phyloP scores from a whole-genome alignment of 768 basidiomycete species.

The Russula compacta region DNA sequence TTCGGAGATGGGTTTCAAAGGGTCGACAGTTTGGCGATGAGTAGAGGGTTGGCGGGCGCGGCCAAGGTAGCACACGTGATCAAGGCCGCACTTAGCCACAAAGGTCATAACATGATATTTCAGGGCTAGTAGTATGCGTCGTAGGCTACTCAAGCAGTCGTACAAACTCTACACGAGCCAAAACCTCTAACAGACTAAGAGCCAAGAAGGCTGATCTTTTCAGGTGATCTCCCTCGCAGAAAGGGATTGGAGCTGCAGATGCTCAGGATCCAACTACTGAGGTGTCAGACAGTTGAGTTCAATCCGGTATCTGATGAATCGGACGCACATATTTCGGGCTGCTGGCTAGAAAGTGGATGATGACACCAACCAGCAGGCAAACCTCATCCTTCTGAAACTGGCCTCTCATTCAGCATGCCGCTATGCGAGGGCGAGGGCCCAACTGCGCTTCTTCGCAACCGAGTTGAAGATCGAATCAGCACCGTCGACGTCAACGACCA shows the following conservation, averaged over 20 bases:
- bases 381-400: neutral
- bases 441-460: constrained; percentile 11
- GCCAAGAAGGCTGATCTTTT: neutral
- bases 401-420: neutral
- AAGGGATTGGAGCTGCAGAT: neutral
- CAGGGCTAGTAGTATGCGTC: no score
- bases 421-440: neutral
- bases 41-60: neutral
- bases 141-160: neutral
- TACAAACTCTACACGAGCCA: neutral
- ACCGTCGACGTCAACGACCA: neutral
- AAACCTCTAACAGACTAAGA: neutral
- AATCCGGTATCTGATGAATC: neutral
- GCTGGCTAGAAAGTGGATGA: neutral
- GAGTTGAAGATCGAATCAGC: constrained; percentile 7
- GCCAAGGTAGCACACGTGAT: no score
- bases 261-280: no score
- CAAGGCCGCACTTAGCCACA: no score
- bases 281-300: neutral
- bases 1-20: neutral
- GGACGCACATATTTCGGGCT: neutral
- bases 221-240: neutral
- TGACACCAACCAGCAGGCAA: neutral
- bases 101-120: no score
- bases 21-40: neutral